A percentile compares a stretch with the other conserved stretches of the same genome.
Conservation (phyloP, 2,329 filamentous ascomycete genomes). For the Incumbomyces lentus region DNA sequence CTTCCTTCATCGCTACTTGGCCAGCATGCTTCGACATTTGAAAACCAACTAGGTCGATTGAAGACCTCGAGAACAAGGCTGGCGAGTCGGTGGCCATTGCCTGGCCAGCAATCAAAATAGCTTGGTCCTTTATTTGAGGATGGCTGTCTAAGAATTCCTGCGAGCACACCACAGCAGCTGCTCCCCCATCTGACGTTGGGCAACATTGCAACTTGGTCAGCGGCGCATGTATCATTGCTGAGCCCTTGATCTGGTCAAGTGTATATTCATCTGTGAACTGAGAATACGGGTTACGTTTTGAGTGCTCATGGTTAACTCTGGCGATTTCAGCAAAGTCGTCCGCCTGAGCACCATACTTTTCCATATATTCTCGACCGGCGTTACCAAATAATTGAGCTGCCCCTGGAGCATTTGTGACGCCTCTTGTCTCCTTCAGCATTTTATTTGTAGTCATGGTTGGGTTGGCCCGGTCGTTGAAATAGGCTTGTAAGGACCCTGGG, state of each 20-base stretch:
- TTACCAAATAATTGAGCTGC: conserved; percentile 95
- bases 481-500: conserved; percentile 70
- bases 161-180: conserved; percentile 79
- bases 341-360: conserved; percentile 76
- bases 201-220: conserved; percentile 98
- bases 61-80: conserved; percentile 62
- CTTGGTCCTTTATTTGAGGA: conserved; percentile 69
- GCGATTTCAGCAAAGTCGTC: conserved; percentile 94
- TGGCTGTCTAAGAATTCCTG: conserved; percentile 77
- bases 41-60: conserved; percentile 84
- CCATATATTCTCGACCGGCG: conserved; percentile 86
- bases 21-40: conserved; percentile 70
- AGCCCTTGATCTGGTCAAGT: conserved; percentile 65
- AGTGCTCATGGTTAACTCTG: conserved; percentile 86
- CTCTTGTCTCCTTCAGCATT: conserved; percentile 77
- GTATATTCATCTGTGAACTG: conserved; percentile 92
- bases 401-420: conserved; percentile 69
- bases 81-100: conserved; percentile 75
- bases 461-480: conserved; percentile 76
- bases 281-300: conserved; percentile 88
- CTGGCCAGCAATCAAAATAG: conserved; percentile 83
- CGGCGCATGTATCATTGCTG: conserved; percentile 70
- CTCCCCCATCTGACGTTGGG: conserved; percentile 86
- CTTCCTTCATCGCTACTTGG: conserved; percentile 60
- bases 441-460: conserved; percentile 60